Base-by-base conservation (phyloP, 805 yeast genomes). In the Candida sanyiensis region DNA sequence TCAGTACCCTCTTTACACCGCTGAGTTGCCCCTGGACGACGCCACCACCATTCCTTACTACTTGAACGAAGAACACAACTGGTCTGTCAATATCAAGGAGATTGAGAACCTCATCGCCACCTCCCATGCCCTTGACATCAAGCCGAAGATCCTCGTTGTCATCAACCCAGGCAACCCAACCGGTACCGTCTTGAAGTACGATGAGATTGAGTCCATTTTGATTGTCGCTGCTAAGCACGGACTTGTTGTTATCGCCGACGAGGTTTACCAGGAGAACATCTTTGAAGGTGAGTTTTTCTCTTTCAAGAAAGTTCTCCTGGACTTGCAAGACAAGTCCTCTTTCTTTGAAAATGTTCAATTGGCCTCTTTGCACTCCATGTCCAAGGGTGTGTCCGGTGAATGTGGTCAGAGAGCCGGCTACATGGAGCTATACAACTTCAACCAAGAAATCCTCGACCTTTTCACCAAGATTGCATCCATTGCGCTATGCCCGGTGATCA, bases 401-500 rank as follows among this genome's bases (percentile, higher is more conserved):
- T 93, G 99, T 72, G 99, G 99, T 44, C 98, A 93, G 68, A 80
- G 99, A 65, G 99, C 97, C 53, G 99, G 99, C 6, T 93, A 89
- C 69, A 84, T 93, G 93, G 99, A 93, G 63, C 65, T 89, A 7
- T 73, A 81, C 9, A 96, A 96, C 1, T 84, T 93, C 63, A 66
- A 72, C 11, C 69, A 68, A 3, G 88, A 82, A 32, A 80, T 89
- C 13, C 65, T 70, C 51, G 83, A 76, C 22, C 73, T 84, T 39
- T 70, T 93, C 38, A 70, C 83, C 61, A 93, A 93, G 65, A 67
- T 94, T 50, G 94, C 95, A 13, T 83, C 95, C 10, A 88, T 93
- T 49, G 81, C 93, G 22, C 70, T 93, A 40, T 93, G 98, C 61
- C 90, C 97, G 0, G 96, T 87, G 1, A 96, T 90, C 30, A 73